Evolutionary conservation across 2,329 filamentous ascomycete species (phyloP), one percentile per base, ranked within the genome.

Genomic region (Rhexocercosporidium sp.): DNA sequence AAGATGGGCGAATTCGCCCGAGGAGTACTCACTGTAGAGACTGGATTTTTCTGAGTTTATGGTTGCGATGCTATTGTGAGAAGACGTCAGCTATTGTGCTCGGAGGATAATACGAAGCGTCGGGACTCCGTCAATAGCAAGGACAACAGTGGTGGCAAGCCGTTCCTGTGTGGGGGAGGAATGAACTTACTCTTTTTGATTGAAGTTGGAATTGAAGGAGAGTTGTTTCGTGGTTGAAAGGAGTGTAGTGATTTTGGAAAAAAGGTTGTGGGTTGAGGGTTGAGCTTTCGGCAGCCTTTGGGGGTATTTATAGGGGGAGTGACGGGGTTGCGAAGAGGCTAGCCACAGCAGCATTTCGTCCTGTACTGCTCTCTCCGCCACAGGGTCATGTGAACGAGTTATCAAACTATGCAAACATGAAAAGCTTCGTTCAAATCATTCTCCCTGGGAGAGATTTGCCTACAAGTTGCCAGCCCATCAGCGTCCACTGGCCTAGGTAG

Each of bases 221-320:
- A 31, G 29, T 39, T 27, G 31, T 22, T 49, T 51, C 44, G 27
- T 47, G 47, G 39, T 25, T 18, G 11, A 34, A 37, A 53, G 12
- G 31, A 51, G 46, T 47, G 44, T 62, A 20, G 8, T 59, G 27
- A n/a, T 25, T 39, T 51, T 62, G 59, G 31, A 37, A 62, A 37
- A 37, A 18, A 34, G 14, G 54, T 49, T 47, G 59, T 53, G 59
- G 59, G 41, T 8, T 41, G 41, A 37, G 8, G 29, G 29, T 49
- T 25, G 44, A 37, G 37, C 46, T 29, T 20, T 12, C 27, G 29
- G 22, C 44, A 37, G 44, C 31, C 59, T 34, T 62, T n/a, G 44
- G 25, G 44, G 11, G 39, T 39, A 31, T 37, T 34, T 27, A 51
- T 51, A 62, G n/a, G 44, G 22, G 29, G 22, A 49, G 14, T 51